phyloP scores from a whole-genome alignment of 2,329 filamentous ascomycete species.

The Nigrospora oryzae region DNA sequence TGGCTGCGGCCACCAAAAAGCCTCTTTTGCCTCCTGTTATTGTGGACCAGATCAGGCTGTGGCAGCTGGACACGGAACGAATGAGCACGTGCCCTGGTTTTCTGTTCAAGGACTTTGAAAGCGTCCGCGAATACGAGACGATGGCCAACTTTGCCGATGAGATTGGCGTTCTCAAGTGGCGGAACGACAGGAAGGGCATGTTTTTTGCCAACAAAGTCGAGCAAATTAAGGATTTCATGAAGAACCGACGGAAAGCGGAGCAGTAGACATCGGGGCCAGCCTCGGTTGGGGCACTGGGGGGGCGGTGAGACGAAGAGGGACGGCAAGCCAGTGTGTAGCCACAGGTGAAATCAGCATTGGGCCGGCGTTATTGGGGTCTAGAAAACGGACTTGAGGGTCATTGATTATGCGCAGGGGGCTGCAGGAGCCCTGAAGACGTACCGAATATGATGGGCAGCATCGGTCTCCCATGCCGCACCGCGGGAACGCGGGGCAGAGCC shows the following conservation, averaged over 20 bases:
- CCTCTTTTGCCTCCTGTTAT: constrained; percentile 89
- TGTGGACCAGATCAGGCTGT: constrained; percentile 92
- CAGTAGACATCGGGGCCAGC: neutral
- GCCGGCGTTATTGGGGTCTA: neutral
- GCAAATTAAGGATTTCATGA: constrained; percentile 68
- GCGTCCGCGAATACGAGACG: constrained; percentile 59
- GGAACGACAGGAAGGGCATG: constrained; percentile 67
- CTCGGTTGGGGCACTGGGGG: too few species aligned
- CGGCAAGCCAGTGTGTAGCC: neutral
- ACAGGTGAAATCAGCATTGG: neutral
- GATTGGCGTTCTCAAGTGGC: constrained; percentile 84
- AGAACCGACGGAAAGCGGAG: constrained; percentile 2
- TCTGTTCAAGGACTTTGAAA: constrained; percentile 81
- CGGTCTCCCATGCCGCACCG: too few species aligned
- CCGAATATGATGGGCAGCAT: too few species aligned
- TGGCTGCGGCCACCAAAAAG: constrained; percentile 44
- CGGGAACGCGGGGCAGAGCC: too few species aligned
- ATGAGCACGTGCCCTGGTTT: constrained; percentile 81
- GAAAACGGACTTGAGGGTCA: too few species aligned
- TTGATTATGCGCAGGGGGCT: too few species aligned
- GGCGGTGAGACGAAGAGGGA: neutral
- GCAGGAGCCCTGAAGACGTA: too few species aligned
- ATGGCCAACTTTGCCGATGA: constrained; percentile 76
- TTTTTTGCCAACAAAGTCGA: constrained; percentile 93
- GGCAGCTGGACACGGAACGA: constrained; percentile 94